Conservation (phyloP, 2,329 filamentous ascomycete genomes). For the Calonectria ilicicola region DNA sequence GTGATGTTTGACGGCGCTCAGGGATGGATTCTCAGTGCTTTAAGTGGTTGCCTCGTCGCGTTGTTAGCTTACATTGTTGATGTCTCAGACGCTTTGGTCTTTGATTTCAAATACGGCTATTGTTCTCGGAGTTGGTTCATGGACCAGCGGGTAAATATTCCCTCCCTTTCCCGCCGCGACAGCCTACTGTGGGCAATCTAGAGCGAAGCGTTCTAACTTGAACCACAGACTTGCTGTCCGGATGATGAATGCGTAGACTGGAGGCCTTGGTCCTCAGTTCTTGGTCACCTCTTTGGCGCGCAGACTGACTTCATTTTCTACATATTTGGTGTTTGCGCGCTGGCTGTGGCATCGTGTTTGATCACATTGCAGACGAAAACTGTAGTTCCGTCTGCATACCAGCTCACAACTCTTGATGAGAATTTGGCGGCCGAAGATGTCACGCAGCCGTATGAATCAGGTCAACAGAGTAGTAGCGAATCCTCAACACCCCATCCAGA, state of each 20-base stretch:
- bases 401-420: constrained; percentile 90
- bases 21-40: constrained; percentile 92
- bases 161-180: background rate
- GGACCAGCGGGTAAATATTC: constrained; percentile 71
- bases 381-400: constrained; percentile 88
- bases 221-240: constrained; percentile 64
- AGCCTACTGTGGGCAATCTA: background rate
- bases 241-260: constrained; percentile 67
- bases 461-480: constrained; percentile 51
- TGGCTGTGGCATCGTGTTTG: constrained; percentile 80
- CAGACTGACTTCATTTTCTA: constrained; percentile 83
- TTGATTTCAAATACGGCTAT: constrained; percentile 92
- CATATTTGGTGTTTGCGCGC: constrained; percentile 75
- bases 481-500: constrained; percentile 57
- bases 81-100: constrained; percentile 85
- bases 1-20: constrained; percentile 88
- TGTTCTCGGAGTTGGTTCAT: constrained; percentile 79
- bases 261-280: constrained; percentile 66
- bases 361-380: constrained; percentile 93
- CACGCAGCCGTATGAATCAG: constrained; percentile 53
- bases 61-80: constrained; percentile 90
- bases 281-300: constrained; percentile 59
- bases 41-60: constrained; percentile 89
- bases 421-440: constrained; percentile 80
- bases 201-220: constrained; percentile 18